A percentile compares a stretch with the other conserved stretches of the same genome.
Conservation (phyloP, 345 rosid genomes). For the Euclidium syriacum region DNA sequence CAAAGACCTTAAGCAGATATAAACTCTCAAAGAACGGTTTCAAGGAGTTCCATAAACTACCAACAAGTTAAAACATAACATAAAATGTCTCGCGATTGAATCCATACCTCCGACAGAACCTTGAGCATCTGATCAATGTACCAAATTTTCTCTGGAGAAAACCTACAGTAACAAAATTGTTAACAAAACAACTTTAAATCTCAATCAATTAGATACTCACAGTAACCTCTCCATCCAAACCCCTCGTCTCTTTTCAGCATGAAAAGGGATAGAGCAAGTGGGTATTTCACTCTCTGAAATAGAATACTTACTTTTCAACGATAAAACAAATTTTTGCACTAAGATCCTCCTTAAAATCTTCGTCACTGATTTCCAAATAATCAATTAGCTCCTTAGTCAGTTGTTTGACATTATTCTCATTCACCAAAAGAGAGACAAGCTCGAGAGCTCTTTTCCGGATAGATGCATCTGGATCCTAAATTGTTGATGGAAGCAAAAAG, state of each 20-base stretch:
- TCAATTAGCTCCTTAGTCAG: conserved; percentile 90
- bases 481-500: conserved; percentile 28
- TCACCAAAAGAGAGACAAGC: conserved; percentile 77
- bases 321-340: conserved; percentile 96
- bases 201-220: conserved; percentile 2
- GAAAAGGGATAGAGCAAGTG: not conserved
- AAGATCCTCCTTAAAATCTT: conserved; percentile 96
- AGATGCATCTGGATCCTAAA: conserved; percentile 97
- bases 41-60: conserved; percentile 2
- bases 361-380: conserved; percentile 91
- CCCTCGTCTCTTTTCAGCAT: not conserved
- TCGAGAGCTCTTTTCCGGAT: conserved; percentile 97
- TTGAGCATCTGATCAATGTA: conserved; percentile 99
- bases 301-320: conserved; percentile 81
- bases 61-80: conserved; percentile 6
- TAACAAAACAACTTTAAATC: conserved; percentile 15
- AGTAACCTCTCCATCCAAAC: not conserved
- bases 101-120: conserved; percentile 92
- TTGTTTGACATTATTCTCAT: conserved; percentile 87
- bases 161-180: conserved; percentile 51
- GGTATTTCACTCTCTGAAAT: conserved; percentile 8
- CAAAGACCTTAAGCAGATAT: conserved; percentile 5
- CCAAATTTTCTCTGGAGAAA: conserved; percentile 95
- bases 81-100: conserved; percentile 16
- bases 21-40: not conserved